Evolutionary conservation across 2,329 filamentous ascomycete genomes (phyloP), one percentile per base, ranked within the genome.

Genomic region (Ceratocystis diversiconidia): DNA sequence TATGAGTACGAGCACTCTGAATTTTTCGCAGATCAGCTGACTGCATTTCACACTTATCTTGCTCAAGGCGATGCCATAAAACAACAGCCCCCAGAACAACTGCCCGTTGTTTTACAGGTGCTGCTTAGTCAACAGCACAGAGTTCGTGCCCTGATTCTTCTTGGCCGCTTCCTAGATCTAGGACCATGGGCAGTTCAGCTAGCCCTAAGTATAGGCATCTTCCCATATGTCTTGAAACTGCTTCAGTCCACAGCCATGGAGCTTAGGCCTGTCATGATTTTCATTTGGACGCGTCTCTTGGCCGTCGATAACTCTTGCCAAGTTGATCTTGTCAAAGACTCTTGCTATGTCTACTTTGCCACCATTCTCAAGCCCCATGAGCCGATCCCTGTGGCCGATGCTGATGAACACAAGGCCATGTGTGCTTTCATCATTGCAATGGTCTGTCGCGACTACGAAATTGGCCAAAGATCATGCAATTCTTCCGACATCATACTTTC

Each of bases 181-280:
- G 94, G 94, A 0, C 94, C 94, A 0, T 99, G 94, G 94, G 95
- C 94, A 36, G 94, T 99, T n/a, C 94, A 97, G 74, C 84, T 99
- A 50, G 94, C 94, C 17, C 81, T 99, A 17, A 96, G 92, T 74
- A 99, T 99, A 68, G 94, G 94, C 28, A 99, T 99, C 69, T 99
- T 99, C 75, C 94, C 94, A 0, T 99, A 99, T 73, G 94, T 99
- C n/a, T 79, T 99, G 43, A 99, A 99, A 76, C 80, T 99, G 30
- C 79, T 99, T 19, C 94, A 99, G 74, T 97, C 94, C 3, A 92
- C 95, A 60, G 94, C 94, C 0, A 84, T 90, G 60, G 94, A 99
- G 74, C 78, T 99, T 68, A 97, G 97, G 73, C 92, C 94, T 0
- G 92, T 97, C 68, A 97, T 99, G 94, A 92, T 99, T 4, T 99